Evolutionary conservation across 208 protist species (phyloP), one percentile per base, ranked within the genome.

Genomic region (Leishmania lainsoni): DNA sequence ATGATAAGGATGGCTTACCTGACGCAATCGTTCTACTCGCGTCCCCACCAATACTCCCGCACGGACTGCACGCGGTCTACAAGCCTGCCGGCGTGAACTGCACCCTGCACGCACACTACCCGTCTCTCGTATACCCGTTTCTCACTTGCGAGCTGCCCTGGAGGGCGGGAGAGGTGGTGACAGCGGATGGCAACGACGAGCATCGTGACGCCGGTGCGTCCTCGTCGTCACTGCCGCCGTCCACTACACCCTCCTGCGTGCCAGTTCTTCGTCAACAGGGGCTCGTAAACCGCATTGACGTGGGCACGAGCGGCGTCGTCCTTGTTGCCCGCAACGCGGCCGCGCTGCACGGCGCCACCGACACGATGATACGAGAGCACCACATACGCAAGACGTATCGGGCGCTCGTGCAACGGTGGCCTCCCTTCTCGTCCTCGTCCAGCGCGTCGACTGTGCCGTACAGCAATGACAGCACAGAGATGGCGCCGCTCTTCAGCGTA

Each of bases 201-300:
- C 22, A 72, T 29, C 68, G 68, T 14, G 77, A 35, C 39, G 49
- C 49, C 54, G 39, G 22, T 54, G 49, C 20, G 20, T 58, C 58
- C 49, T 72, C 45, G 42, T 42, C 39, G 42, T 14, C 32, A 17
- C 49, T 26, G 52, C 52, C 58, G 8, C 26, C 26, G 17, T n/a
- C 66, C 17, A 26, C 20, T 12, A 45, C 45, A 16, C 42, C 22
- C 12, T 4, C 22, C 32, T 58, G 61, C 16, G 78, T 88, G 12
- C 91, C 92, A 3, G 81, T 88, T 20, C 78, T 89, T 54, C 91
- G 87, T 66, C 91, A 97, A 80, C 90, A 94, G 79, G 94, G 92
- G 0, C 86, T 97, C 39, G 85, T 97, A 42, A 97, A 97, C 72
- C 94, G 94, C 68, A 93, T 97, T 63, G 94, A 97, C 72, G 84